A percentile compares a stretch with the other conserved stretches of the same genome.
Evolutionary conservation across 1,139 yeast species (phyloP).

Genomic region (Nadsonia commutata): DNA sequence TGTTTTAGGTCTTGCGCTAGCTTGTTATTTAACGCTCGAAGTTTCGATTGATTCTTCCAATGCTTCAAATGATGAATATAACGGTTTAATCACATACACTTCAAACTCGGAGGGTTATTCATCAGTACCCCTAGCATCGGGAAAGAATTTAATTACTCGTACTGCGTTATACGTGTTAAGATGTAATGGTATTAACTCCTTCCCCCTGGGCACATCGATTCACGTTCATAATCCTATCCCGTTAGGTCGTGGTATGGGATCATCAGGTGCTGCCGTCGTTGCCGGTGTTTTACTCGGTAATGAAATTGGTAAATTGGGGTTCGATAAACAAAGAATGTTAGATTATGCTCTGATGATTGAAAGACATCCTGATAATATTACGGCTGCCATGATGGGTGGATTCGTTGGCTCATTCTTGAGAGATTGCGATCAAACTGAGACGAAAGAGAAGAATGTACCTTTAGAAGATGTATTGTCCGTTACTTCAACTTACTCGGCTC

Average conservation of each 20-base stretch:
- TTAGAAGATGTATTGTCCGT: constrained; percentile 72
- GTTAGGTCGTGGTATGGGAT: constrained; percentile 90
- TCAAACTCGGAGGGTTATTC: constrained; percentile 72
- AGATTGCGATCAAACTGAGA: constrained; percentile 58
- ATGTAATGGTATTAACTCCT: constrained; percentile 56
- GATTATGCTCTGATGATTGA: constrained; percentile 95
- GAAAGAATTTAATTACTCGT: constrained; percentile 72
- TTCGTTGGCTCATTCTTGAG: constrained; percentile 90
- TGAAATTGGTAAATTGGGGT: constrained; percentile 59
- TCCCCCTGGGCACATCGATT: constrained; percentile 75
- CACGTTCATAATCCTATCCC: constrained; percentile 86
- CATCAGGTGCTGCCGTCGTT: constrained; percentile 97
- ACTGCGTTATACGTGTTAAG: constrained; percentile 85
- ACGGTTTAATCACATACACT: constrained; percentile 41
- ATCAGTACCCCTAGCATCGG: constrained; percentile 63
- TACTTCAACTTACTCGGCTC: constrained; percentile 54
- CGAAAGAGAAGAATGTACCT: constrained; percentile 65
- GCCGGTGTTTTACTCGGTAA: constrained; percentile 92
- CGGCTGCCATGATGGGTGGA: constrained; percentile 99
- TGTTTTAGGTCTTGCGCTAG: constrained; percentile 81
- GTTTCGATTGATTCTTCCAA: constrained; percentile 45
- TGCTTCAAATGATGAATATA: constrained; percentile 22
- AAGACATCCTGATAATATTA: constrained; percentile 94
- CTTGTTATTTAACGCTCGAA: constrained; percentile 52
- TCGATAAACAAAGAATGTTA: constrained; percentile 66